Evolutionary conservation across 169 alveolate species (phyloP).

Genomic region (Plasmodium coatneyi): DNA sequence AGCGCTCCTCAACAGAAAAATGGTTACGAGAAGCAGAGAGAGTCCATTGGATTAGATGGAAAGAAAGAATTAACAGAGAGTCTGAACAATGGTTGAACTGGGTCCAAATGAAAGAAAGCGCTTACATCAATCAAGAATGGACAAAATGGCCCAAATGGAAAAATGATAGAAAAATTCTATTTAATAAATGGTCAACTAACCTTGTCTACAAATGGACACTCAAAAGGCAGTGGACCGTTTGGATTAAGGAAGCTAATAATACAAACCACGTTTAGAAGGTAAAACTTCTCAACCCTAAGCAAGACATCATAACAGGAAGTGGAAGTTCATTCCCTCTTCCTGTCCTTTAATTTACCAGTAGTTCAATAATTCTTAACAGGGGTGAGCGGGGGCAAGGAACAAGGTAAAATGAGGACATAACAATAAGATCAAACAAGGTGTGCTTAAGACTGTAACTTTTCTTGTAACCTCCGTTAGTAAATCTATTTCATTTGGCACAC

Average conservation of each 20-base stretch:
- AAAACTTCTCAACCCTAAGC: not conserved
- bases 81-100: slow-evolving; percentile 22
- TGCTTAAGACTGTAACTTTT: not conserved
- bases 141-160: slow-evolving; percentile 6
- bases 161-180: not conserved
- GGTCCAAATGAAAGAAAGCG: slow-evolving; percentile 24
- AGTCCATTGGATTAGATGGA: slow-evolving; percentile 2
- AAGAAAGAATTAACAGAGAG: slow-evolving; percentile 14
- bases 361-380: not conserved
- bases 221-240: slow-evolving; percentile 11
- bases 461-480: not conserved
- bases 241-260: slow-evolving; percentile 8
- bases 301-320: not conserved
- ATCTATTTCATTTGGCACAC: not conserved
- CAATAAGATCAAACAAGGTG: not conserved
- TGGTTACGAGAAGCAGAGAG: slow-evolving; percentile 14
- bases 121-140: slow-evolving; percentile 1
- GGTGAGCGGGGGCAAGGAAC: not conserved
- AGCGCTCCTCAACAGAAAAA: slow-evolving; percentile 7
- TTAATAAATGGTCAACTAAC: slow-evolving; percentile 17
- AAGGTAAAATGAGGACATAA: not conserved
- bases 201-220: slow-evolving; percentile 7
- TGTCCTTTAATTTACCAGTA: not conserved
- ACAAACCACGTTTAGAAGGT: not conserved
- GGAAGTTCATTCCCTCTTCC: not conserved